phyloP scores from a whole-genome alignment of 1,139 yeast genomes.

The Kodamaea derodonti region DNA sequence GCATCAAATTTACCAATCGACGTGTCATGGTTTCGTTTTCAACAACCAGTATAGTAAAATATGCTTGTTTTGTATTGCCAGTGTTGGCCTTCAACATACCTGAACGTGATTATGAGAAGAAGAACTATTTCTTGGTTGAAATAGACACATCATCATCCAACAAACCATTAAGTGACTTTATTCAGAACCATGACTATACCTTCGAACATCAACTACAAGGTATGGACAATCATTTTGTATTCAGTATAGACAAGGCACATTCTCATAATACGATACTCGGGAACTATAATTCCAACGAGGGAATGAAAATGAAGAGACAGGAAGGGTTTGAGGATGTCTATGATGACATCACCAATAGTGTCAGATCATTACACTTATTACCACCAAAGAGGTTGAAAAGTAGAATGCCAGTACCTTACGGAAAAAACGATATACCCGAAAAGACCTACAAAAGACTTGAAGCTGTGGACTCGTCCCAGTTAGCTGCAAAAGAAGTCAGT shows the following conservation, averaged over 20 bases:
- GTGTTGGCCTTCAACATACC: background rate
- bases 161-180: constrained; percentile 29
- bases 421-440: constrained; percentile 1
- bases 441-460: constrained; percentile 6
- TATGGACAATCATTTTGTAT: constrained; percentile 57
- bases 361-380: constrained; percentile 49
- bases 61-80: constrained; percentile 3
- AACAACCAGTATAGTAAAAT: background rate
- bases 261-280: constrained; percentile 35
- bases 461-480: constrained; percentile 46
- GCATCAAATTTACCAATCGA: too few species aligned
- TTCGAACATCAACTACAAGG: constrained; percentile 62
- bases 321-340: constrained; percentile 23
- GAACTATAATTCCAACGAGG: constrained; percentile 29
- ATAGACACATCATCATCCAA: constrained; percentile 30
- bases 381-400: constrained; percentile 45
- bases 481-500: constrained; percentile 39
- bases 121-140: constrained; percentile 59
- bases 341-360: constrained; percentile 25
- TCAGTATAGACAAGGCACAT: constrained; percentile 45
- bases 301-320: constrained; percentile 25
- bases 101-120: constrained; percentile 32
- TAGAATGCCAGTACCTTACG: constrained; percentile 37
- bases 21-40: constrained; percentile 3
- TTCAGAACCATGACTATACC: constrained; percentile 27